Conservation (phyloP, 306 rosid species). For the Ziziphus jujuba region DNA sequence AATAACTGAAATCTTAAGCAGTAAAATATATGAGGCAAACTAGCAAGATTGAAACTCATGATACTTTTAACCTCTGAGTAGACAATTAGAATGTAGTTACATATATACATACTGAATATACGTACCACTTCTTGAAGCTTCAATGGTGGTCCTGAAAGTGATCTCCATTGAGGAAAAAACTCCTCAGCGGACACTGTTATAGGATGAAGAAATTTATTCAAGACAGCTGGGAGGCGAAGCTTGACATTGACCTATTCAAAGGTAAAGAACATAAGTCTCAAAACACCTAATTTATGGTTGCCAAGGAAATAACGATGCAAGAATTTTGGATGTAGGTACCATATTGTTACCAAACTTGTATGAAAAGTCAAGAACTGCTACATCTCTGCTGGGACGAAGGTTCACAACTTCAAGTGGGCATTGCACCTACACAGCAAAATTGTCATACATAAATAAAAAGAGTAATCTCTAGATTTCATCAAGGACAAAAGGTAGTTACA, state of each 20-base stretch:
- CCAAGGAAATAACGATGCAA: constrained; percentile 9
- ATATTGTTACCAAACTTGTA: constrained; percentile 79
- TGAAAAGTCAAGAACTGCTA: constrained; percentile 92
- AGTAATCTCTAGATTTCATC: background rate
- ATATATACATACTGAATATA: background rate
- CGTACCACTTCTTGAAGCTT: constrained; percentile 99
- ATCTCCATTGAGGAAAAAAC: constrained; percentile 97
- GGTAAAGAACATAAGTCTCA: constrained; percentile 17
- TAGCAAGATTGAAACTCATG: background rate
- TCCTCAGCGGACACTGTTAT: constrained; percentile 80
- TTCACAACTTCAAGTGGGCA: constrained; percentile 94
- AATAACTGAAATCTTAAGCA: background rate
- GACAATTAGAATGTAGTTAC: constrained; percentile 13
- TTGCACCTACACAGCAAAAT: constrained; percentile 68
- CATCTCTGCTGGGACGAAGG: constrained; percentile 95
- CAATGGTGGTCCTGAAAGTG: constrained; percentile 93
- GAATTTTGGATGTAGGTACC: constrained; percentile 49
- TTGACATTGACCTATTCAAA: constrained; percentile 68
- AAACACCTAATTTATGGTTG: constrained; percentile 20
- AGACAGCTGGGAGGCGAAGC: constrained; percentile 92
- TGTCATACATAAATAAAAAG: constrained; percentile 18
- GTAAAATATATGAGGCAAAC: background rate
- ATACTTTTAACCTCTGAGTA: constrained; percentile 3
- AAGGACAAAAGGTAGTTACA: constrained; percentile 6
- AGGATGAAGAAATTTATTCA: constrained; percentile 92